Percentiles rank a stretch among this genome's conserved stretches.
phyloP scores from a whole-genome alignment of 75 land plant genomes.

The Ceratopteris richardii region DNA sequence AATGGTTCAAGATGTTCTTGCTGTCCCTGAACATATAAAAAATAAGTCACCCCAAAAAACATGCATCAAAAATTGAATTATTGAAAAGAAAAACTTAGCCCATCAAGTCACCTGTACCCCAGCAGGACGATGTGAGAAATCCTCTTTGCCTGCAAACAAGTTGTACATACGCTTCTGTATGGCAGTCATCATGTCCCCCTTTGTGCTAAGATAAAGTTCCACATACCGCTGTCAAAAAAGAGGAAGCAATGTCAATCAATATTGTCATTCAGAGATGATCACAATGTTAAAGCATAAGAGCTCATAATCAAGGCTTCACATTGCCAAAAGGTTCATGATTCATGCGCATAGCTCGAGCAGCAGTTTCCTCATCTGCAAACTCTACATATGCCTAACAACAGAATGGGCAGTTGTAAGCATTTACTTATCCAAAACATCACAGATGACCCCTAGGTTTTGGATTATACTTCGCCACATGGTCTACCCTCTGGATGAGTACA shows the following conservation, averaged over 20 bases:
- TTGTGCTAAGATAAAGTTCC: slow-evolving; percentile 31
- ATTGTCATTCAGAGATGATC: background rate
- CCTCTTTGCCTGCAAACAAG: slow-evolving; percentile 29
- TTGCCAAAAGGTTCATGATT: slow-evolving; percentile 31
- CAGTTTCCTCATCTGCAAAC: slow-evolving; percentile 35
- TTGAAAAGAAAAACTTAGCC: background rate
- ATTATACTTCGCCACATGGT: slow-evolving; percentile 32
- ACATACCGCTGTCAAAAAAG: slow-evolving; percentile 36
- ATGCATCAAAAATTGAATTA: background rate
- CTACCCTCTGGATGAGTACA: slow-evolving; percentile 41
- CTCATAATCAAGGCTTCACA: slow-evolving; percentile 8
- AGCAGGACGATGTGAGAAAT: slow-evolving; percentile 23
- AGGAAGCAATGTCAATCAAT: no score
- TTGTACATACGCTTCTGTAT: slow-evolving; percentile 33
- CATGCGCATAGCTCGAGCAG: slow-evolving; percentile 34
- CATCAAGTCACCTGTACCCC: slow-evolving; percentile 16
- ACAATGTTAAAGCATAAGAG: background rate
- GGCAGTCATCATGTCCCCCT: slow-evolving; percentile 43
- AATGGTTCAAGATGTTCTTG: slow-evolving; percentile 1
- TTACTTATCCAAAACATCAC: no score
- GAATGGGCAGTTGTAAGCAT: background rate
- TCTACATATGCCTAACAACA: slow-evolving; percentile 33
- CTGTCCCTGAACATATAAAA: slow-evolving; percentile 7
- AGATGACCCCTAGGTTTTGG: background rate
- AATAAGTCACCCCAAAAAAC: no score